phyloP scores from a whole-genome alignment of 1,284 basidiomycete genomes.

The Leccinum laetum region DNA sequence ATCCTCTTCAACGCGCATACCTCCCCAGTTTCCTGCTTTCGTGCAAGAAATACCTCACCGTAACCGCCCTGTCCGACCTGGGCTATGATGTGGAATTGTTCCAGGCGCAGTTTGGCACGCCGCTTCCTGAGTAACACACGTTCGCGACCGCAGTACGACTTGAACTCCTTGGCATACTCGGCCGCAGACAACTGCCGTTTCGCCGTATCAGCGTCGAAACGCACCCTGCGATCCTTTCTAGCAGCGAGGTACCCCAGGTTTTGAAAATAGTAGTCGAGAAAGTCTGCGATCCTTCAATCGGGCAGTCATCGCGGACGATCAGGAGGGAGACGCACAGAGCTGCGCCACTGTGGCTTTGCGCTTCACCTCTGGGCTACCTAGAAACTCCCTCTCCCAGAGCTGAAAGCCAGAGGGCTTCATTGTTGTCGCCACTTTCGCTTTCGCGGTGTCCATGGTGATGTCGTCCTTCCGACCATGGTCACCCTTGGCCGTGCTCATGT shows the following conservation, averaged over 20 bases:
- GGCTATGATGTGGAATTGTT: conserved; percentile 95
- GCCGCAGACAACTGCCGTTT: conserved; percentile 60
- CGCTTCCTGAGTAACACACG: conserved; percentile 88
- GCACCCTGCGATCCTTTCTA: conserved; percentile 79
- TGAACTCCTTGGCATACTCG: conserved; percentile 81
- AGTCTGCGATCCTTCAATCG: conserved; percentile 54
- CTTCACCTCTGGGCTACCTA: conserved; percentile 84
- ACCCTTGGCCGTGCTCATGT: conserved; percentile 67
- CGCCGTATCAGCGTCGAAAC: conserved; percentile 83
- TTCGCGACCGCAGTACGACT: conserved; percentile 90
- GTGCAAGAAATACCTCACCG: conserved; percentile 92
- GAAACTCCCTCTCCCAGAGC: conserved; percentile 82
- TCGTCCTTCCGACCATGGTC: conserved; percentile 47
- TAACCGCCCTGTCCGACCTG: conserved; percentile 98
- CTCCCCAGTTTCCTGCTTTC: conserved; percentile 91
- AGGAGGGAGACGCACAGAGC: conserved; percentile 73
- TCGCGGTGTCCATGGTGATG: conserved; percentile 63
- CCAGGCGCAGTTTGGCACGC: conserved; percentile 82
- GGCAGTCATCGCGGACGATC: conserved; percentile 30
- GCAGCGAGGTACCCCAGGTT: conserved; percentile 84
- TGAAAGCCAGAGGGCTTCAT: conserved; percentile 50
- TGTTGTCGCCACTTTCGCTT: conserved; percentile 50
- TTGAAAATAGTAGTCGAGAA: conserved; percentile 95
- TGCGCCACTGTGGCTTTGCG: conserved; percentile 96
- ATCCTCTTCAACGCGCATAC: conserved; percentile 97